Base-by-base conservation (phyloP, 768 basidiomycete genomes). In the Crassisporium funariophilum region DNA sequence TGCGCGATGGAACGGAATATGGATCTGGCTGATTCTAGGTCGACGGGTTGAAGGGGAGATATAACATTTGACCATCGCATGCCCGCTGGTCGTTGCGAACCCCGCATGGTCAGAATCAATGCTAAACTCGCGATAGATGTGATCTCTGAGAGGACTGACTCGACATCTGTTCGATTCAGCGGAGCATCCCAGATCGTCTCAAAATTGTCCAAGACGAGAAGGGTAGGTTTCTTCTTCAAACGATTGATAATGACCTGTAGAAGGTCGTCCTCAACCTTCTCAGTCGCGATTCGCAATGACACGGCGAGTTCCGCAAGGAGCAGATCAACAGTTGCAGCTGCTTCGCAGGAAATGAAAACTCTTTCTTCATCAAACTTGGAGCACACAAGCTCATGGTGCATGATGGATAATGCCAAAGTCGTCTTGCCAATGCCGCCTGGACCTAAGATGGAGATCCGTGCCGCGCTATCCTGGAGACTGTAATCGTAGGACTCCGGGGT, bases 401-500 rank as follows among this genome's bases (percentile, higher is more conserved):
- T 27, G 16, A 62, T 52, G 10, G 57, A 53, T 5, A 65, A 50
- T 8, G 63, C 62, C n/a, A 66, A 38, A 1, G 68, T 60, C 0
- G 68, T 70, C 44, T 68, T 70, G 0, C 68, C 66, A 10, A 68
- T 64, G 2, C 68, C 65, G 1, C 66, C 68, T 10, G 62, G 47
- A 4, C 68, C 68, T 4, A 70, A 44, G n/a, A 70, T 62, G 4
- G 56, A 60, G 7, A 65, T 23, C 15, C 50, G 53, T 10, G 57
- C 48, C 2, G 53, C 50, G 24, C 17, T 16, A 37, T 34, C 7
- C 4, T 29, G 24, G 9, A 29, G 12, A 12, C 50, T 37, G 2
- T 42, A 24, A 2, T 25, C 16, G 13, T 33, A 11, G n/a, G 24
- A 21, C 5, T 4, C 29, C 17, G 3, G 17, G 4, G 7, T 16